phyloP scores from a whole-genome alignment of 805 yeast genomes.

The Monosporozyma siamensis region DNA sequence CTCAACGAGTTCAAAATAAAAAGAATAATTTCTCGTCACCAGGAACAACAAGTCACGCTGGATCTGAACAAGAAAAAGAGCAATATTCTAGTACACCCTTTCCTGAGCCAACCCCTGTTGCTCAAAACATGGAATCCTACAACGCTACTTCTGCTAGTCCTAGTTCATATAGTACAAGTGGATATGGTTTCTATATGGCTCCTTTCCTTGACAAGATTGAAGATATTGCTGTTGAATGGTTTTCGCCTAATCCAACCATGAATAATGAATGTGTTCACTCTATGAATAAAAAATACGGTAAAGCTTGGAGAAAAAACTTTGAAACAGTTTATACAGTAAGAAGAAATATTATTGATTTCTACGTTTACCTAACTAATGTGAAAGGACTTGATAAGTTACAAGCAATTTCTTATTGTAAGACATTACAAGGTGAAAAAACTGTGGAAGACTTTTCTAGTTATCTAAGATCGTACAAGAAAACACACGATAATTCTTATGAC shows the following conservation, averaged over 20 bases:
- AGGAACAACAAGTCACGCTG: too few relatives aligned
- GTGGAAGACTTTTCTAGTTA: slow-evolving; percentile 13
- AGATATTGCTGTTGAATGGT: slow-evolving; percentile 27
- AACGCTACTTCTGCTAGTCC: too few relatives aligned
- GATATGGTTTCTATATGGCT: neutral
- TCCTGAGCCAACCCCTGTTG: too few relatives aligned
- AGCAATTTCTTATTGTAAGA: slow-evolving; percentile 23
- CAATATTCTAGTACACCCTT: too few relatives aligned
- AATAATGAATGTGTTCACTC: slow-evolving; percentile 25
- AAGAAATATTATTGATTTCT: slow-evolving; percentile 25
- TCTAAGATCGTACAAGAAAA: slow-evolving; percentile 20
- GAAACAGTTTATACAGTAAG: slow-evolving; percentile 21
- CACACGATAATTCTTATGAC: slow-evolving; percentile 11
- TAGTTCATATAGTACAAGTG: neutral
- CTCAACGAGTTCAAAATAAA: slow-evolving; percentile 1
- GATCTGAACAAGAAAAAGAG: too few relatives aligned
- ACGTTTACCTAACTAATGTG: slow-evolving; percentile 23
- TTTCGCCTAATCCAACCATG: slow-evolving; percentile 25
- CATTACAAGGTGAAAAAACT: slow-evolving; percentile 6
- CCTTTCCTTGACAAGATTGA: slow-evolving; percentile 11
- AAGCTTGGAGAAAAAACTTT: slow-evolving; percentile 21
- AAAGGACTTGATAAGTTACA: slow-evolving; percentile 16
- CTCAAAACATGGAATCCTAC: too few relatives aligned
- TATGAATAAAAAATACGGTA: slow-evolving; percentile 24
- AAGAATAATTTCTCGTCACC: neutral